Evolutionary conservation across 2,329 filamentous ascomycete species (phyloP).

Genomic region (Acephala macrosclerotiorum): DNA sequence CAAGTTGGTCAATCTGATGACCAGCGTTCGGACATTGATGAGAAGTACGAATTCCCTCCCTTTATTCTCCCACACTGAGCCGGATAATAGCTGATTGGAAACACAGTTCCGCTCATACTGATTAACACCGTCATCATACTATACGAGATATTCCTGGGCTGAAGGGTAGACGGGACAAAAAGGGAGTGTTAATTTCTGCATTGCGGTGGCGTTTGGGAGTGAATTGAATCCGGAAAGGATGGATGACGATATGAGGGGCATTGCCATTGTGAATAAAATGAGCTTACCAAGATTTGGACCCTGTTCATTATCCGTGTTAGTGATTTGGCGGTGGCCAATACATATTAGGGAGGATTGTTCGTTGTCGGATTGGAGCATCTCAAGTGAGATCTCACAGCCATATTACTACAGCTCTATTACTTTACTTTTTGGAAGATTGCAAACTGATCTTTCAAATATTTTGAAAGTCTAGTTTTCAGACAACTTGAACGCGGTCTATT

Average conservation of each 20-base stretch:
- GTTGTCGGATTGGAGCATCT: background rate
- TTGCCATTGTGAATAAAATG: background rate
- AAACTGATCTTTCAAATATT: too few species aligned
- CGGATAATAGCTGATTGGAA: background rate
- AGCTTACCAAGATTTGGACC: background rate
- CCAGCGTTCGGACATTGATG: constrained; percentile 90
- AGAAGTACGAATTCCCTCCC: constrained; percentile 70
- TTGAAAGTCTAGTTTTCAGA: too few species aligned
- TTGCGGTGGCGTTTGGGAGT: constrained; percentile 10
- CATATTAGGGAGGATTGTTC: background rate
- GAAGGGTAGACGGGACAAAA: background rate
- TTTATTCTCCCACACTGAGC: background rate
- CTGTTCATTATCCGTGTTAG: background rate
- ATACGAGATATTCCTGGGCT: constrained; percentile 67
- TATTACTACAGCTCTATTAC: too few species aligned
- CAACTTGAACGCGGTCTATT: background rate
- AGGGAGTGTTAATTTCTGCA: background rate
- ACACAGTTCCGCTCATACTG: constrained; percentile 83
- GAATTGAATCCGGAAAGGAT: too few species aligned
- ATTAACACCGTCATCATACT: constrained; percentile 85
- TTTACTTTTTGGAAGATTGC: too few species aligned
- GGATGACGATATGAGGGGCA: background rate
- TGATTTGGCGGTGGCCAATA: background rate
- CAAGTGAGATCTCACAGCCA: background rate
- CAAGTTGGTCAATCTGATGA: constrained; percentile 88